These are phyloP conservation scores for Penicillium maclennaniae DNA, from an alignment of 495 filamentous ascomycete species.

Conservation along the genomic window DNA sequence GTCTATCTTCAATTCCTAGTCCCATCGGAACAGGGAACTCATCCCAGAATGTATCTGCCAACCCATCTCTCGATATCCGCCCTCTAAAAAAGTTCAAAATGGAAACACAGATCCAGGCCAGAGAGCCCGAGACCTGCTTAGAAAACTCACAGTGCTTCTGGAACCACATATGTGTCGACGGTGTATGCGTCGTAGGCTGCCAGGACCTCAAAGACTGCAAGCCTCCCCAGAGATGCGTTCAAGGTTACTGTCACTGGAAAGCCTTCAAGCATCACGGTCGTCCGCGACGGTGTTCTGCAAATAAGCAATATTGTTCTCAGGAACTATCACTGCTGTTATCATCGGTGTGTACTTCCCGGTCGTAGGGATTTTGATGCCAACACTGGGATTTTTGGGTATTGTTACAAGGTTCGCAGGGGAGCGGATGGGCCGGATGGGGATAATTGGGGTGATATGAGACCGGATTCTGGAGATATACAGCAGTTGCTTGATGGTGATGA, in stretches of 20 bases:
- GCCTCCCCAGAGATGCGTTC: not conserved
- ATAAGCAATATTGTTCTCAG: not conserved
- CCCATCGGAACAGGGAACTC: no score
- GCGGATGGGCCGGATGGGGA: not conserved
- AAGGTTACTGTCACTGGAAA: not conserved
- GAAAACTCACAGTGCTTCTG: not conserved
- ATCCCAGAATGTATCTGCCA: no score
- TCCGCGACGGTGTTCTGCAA: not conserved
- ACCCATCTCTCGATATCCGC: no score
- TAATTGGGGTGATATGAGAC: not conserved
- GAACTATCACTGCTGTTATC: not conserved
- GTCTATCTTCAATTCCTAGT: no score
- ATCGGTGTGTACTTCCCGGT: not conserved
- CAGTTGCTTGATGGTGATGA: no score
- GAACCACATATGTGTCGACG: not conserved
- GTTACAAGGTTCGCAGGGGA: not conserved
- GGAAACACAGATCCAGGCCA: no score
- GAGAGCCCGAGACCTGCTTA: no score
- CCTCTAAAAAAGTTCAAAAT: no score
- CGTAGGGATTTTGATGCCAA: not conserved
- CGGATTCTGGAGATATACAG: no score
- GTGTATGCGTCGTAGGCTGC: not conserved
- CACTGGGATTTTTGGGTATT: not conserved
- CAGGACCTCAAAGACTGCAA: not conserved
- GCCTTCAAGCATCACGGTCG: no score